Evolutionary conservation across 139 green algal genomes (phyloP).

Genomic region (Gonium pectorale): DNA sequence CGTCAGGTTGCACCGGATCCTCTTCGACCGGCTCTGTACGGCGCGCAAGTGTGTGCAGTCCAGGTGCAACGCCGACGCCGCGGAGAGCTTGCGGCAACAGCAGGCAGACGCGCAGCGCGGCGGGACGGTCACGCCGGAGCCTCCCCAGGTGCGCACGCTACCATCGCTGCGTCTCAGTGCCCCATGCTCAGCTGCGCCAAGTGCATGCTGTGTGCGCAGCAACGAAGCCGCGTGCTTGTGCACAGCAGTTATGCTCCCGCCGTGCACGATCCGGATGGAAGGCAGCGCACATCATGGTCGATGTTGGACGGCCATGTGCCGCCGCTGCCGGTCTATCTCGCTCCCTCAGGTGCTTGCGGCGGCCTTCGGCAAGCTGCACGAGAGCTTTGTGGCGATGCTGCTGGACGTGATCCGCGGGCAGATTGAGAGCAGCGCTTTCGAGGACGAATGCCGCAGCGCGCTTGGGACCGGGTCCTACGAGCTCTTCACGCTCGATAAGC

Average conservation of each 20-base stretch:
- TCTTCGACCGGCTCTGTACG: constrained; percentile 87
- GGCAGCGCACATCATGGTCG: too few species aligned
- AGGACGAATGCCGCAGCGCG: constrained; percentile 72
- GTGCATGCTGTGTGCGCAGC: too few species aligned
- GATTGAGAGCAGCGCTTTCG: constrained; percentile 73
- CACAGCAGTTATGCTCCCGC: too few species aligned
- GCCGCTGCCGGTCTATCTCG: too few species aligned
- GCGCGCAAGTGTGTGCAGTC: constrained; percentile 63
- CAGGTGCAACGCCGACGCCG: constrained; percentile 23
- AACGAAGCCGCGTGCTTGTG: too few species aligned
- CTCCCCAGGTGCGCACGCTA: neutral
- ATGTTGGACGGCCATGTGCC: too few species aligned
- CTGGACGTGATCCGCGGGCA: constrained; percentile 60
- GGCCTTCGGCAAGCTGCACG: too few species aligned
- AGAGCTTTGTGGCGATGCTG: constrained; percentile 67
- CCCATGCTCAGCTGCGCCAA: too few species aligned
- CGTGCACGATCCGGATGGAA: too few species aligned
- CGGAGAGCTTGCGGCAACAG: constrained; percentile 22
- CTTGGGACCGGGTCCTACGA: constrained; percentile 92
- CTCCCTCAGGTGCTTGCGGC: too few species aligned
- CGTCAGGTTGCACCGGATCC: constrained; percentile 48
- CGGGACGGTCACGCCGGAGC: constrained; percentile 27
- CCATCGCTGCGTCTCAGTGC: too few species aligned
- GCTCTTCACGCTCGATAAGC: constrained; percentile 97
- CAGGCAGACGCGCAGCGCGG: neutral